A percentile compares a stretch with the other conserved stretches of the same genome.
Evolutionary conservation across 2,329 filamentous ascomycete genomes (phyloP).

Genomic region (Venturia effusa): DNA sequence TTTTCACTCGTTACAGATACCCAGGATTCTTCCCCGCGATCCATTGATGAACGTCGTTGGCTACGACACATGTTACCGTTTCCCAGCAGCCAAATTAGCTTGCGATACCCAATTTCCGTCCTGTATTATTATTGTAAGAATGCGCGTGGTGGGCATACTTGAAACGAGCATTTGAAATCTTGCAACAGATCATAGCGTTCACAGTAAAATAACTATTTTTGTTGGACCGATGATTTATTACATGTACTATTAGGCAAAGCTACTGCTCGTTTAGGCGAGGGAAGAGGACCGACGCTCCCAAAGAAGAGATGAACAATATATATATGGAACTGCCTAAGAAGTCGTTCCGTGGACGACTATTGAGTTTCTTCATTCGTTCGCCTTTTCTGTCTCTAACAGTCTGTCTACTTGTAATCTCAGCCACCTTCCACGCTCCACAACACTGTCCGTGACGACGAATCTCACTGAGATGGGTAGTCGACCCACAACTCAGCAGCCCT

Average conservation of each 20-base stretch:
- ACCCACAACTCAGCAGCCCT: neutral
- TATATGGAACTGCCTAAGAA: neutral
- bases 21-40: constrained; percentile 4
- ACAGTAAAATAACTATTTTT: too few species aligned
- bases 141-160: neutral
- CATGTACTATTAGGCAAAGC: neutral
- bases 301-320: neutral
- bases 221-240: neutral
- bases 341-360: too few species aligned
- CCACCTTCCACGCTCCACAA: neutral
- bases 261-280: neutral
- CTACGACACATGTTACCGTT: neutral
- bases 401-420: neutral
- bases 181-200: neutral
- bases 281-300: neutral
- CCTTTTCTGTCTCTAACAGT: neutral
- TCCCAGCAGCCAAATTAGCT: neutral
- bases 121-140: constrained; percentile 2
- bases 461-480: neutral
- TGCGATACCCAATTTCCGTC: constrained; percentile 6
- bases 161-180: neutral
- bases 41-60: constrained; percentile 7
- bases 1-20: constrained; percentile 16
- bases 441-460: neutral
- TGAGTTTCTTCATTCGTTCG: too few species aligned